Evolutionary conservation across 2,329 filamentous ascomycete species (phyloP).

Genomic region (Chalara sp.): DNA sequence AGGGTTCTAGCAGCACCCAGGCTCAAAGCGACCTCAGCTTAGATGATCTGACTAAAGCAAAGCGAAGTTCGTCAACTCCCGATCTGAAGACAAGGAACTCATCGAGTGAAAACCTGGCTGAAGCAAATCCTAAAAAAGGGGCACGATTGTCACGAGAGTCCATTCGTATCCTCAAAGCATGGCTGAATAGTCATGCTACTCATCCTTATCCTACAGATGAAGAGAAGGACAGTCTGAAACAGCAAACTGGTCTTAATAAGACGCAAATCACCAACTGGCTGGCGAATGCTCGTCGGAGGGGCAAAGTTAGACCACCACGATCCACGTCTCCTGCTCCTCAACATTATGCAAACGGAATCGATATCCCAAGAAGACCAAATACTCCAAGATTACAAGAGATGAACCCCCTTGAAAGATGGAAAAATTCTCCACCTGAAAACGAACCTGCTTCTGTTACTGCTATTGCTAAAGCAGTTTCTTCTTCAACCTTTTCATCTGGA

Average conservation of each 20-base stretch:
- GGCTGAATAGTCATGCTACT: conserved; percentile 71
- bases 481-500: conserved; percentile 45
- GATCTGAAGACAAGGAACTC: conserved; percentile 23
- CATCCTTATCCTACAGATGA: conserved; percentile 86
- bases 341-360: conserved; percentile 56
- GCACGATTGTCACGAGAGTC: conserved; percentile 76
- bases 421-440: conserved; percentile 62
- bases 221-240: conserved; percentile 74
- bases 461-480: conserved; percentile 54
- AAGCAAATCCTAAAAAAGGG: conserved; percentile 50
- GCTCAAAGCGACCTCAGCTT: background rate
- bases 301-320: conserved; percentile 65
- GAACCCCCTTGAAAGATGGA: conserved; percentile 63
- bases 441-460: conserved; percentile 58
- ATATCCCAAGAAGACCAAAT: conserved; percentile 61
- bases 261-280: conserved; percentile 89
- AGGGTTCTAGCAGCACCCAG: background rate
- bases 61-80: conserved; percentile 11
- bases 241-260: conserved; percentile 72
- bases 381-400: conserved; percentile 44
- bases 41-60: conserved; percentile 7
- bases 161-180: conserved; percentile 74
- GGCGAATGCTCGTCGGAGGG: conserved; percentile 77
- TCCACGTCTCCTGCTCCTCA: conserved; percentile 61
- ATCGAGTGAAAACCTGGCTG: conserved; percentile 55